A percentile compares a stretch with the other conserved stretches of the same genome.
phyloP scores from a whole-genome alignment of 2,329 filamentous ascomycete genomes.

The Aureobasidium pullulans region DNA sequence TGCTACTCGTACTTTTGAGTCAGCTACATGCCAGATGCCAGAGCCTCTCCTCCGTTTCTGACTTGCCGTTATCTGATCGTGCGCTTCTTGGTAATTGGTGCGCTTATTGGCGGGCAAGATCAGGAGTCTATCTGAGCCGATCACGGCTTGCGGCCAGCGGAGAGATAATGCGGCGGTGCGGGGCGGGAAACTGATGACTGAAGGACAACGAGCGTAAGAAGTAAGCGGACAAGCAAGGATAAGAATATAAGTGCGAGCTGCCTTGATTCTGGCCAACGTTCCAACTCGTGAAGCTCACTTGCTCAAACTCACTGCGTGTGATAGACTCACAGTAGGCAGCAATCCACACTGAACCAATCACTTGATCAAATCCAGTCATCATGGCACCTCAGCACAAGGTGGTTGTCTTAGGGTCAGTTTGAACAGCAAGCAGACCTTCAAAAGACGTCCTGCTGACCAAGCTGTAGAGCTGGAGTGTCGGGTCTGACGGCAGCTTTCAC shows the following conservation, averaged over 20 bases:
- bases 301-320: background rate
- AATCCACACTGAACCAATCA: background rate
- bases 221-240: background rate
- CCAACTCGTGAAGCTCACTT: background rate
- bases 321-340: background rate
- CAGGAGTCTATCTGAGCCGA: background rate
- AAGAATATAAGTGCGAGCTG: background rate
- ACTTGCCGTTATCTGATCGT: conserved; percentile 1
- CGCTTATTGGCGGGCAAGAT: background rate
- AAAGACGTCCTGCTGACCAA: conserved; percentile 29
- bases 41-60: background rate
- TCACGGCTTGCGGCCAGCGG: background rate
- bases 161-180: background rate
- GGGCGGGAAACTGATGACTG: background rate
- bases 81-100: background rate
- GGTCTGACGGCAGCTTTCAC: conserved; percentile 59
- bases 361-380: background rate
- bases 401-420: conserved; percentile 41
- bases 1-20: background rate
- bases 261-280: background rate
- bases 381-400: conserved; percentile 27
- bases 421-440: background rate
- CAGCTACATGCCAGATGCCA: background rate
- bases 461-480: conserved; percentile 48
- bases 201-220: background rate